A percentile compares a stretch with the other conserved stretches of the same genome.
Conservation (phyloP, 1,284 basidiomycete species). For the Peniophora sp. region DNA sequence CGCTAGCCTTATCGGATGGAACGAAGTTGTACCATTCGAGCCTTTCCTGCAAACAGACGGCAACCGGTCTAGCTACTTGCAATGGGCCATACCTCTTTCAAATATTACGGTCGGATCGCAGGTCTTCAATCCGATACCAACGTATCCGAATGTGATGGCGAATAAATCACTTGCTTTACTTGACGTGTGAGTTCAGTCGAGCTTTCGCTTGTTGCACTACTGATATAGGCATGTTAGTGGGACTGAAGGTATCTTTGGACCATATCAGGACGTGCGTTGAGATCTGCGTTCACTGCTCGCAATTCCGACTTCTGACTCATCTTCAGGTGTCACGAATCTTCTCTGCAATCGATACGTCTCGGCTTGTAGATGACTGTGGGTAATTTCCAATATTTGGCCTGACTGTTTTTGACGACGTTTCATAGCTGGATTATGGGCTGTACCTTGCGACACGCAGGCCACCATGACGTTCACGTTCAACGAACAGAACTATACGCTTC, state of each 20-base stretch:
- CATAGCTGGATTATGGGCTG: conserved; percentile 69
- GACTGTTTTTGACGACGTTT: conserved; percentile 4
- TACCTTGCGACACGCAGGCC: conserved; percentile 67
- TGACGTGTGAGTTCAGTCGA: conserved; percentile 48
- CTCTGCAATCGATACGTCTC: conserved; percentile 51
- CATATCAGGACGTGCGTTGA: conserved; percentile 70
- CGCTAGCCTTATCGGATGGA: conserved; percentile 56
- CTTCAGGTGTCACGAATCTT: conserved; percentile 65
- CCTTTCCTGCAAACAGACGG: conserved; percentile 43
- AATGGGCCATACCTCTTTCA: conserved; percentile 69
- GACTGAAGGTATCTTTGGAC: conserved; percentile 72
- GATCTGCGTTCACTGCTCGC: no score
- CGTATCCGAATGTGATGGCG: conserved; percentile 52
- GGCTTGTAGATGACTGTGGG: conserved; percentile 58
- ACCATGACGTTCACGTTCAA: conserved; percentile 72
- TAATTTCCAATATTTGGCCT: conserved; percentile 2
- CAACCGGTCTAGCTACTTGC: conserved; percentile 66
- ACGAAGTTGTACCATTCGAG: conserved; percentile 63
- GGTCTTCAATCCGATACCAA: conserved; percentile 47
- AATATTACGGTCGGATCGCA: conserved; percentile 42
- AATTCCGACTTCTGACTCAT: conserved; percentile 1
- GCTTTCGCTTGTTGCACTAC: conserved; percentile 2
- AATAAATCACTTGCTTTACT: conserved; percentile 65
- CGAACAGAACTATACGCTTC: conserved; percentile 51
- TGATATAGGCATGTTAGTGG: conserved; percentile 39